phyloP scores from a whole-genome alignment of 768 basidiomycete species.

The Galerina marginata region DNA sequence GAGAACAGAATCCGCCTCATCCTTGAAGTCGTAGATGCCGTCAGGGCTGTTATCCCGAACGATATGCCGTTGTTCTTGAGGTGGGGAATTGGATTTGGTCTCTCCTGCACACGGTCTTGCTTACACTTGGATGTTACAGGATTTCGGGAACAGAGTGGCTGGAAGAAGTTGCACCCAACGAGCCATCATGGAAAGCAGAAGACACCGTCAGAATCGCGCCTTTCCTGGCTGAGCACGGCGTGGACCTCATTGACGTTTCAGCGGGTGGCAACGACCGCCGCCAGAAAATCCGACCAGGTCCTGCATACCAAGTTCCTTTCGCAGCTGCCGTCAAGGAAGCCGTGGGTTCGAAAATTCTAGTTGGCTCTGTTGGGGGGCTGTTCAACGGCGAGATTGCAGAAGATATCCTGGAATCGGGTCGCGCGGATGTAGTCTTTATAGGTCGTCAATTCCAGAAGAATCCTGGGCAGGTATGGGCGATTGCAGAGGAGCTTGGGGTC shows the following conservation, averaged over 20 bases:
- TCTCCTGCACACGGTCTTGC: too few species aligned
- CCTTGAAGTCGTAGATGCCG: slow-evolving; percentile 63
- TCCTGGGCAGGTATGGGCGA: slow-evolving; percentile 66
- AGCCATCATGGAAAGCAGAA: slow-evolving; percentile 79
- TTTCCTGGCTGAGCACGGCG: slow-evolving; percentile 58
- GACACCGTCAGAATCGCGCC: too few species aligned
- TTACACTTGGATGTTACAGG: too few species aligned
- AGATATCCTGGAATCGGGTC: slow-evolving; percentile 63
- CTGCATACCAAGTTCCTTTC: slow-evolving; percentile 76
- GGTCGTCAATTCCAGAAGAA: slow-evolving; percentile 71
- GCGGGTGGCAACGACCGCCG: slow-evolving; percentile 67
- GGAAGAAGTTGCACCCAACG: slow-evolving; percentile 57
- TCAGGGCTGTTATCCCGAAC: slow-evolving; percentile 42
- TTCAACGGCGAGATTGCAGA: slow-evolving; percentile 60
- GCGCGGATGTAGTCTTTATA: slow-evolving; percentile 72
- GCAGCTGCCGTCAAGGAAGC: slow-evolving; percentile 69
- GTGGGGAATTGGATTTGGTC: too few species aligned
- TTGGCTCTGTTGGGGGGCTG: slow-evolving; percentile 78
- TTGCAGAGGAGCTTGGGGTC: slow-evolving; percentile 67
- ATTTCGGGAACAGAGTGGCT: too few species aligned
- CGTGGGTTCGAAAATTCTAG: slow-evolving; percentile 49
- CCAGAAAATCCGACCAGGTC: slow-evolving; percentile 60
- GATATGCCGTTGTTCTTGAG: too few species aligned
- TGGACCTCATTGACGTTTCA: slow-evolving; percentile 80
- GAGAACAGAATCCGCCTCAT: slow-evolving; percentile 77